Base-by-base conservation (phyloP, 352 stramenopile species). In the Pythium folliculosum region DNA sequence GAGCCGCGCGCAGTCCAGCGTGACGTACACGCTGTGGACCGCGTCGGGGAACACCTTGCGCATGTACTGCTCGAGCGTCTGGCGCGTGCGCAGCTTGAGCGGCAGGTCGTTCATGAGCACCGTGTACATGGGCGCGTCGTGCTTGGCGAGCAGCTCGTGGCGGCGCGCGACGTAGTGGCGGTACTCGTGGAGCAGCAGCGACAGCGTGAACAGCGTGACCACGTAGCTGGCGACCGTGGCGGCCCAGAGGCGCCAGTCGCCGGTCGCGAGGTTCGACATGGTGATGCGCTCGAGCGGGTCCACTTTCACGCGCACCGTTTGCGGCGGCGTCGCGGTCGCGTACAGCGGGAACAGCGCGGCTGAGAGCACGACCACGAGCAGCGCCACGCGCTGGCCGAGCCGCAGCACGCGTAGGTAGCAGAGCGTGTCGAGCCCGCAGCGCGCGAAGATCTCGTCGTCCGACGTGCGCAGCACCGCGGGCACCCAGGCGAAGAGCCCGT, bases 51-150 rank as follows among this genome's bases (percentile, higher is more conserved):
- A 94, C 23, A 94, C 75, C 50, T 86, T 82, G 54, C 66, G 58
- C 75, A 94, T 79, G 65, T 94, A 94, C 35, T 78, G 77, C 57
- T 89, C 73, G 23, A 94, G 78, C 27, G 81, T 90, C 25, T 81
- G 68, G 16, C 71, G 73, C 5, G 77, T 89, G 43, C 84, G 78
- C 51, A 92, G 53, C 63, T 83, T 77, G 40, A 82, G 57, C 10
- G 86, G 84, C 0, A 94, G 64, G 51, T 94, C 82, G 43, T 84
- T 82, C 8, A 94, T 66, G n/a, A 94, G 69, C 25, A 94, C 75
- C 10, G 81, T 85, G 72, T 94, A 94, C 71, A 90, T 82, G 19
- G 82, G 70, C 25, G 82, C 73, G 40, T 90, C 81, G 48, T 77
- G 72, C 43, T 70, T 75, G 2, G 75, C 69, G 5, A 94, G 64